Evolutionary conservation across 1,139 yeast genomes (phyloP).

Genomic region (Scheffersomyces illinoinensis): DNA sequence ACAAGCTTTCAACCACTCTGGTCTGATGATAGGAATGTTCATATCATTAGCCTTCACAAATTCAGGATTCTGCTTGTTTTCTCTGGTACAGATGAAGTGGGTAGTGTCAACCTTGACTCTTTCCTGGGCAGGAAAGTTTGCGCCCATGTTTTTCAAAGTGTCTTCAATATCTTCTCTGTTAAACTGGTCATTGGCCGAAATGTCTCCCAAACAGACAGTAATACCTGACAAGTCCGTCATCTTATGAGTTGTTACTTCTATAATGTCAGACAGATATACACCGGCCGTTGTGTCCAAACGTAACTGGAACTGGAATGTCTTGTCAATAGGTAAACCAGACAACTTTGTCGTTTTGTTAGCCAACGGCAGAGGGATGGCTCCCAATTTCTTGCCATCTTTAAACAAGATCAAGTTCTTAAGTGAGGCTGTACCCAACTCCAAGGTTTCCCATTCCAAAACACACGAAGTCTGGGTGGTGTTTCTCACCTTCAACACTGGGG

Average conservation of each 20-base stretch:
- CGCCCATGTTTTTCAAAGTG: constrained; percentile 74
- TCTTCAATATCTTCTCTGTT: constrained; percentile 61
- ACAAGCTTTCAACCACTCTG: constrained; percentile 97
- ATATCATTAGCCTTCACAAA: constrained; percentile 77
- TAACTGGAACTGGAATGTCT: constrained; percentile 76
- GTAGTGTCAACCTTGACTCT: constrained; percentile 88
- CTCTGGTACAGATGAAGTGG: constrained; percentile 79
- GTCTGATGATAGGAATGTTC: constrained; percentile 93
- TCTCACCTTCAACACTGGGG: constrained; percentile 69
- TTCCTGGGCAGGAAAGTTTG: constrained; percentile 68
- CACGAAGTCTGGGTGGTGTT: constrained; percentile 94
- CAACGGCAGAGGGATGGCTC: constrained; percentile 82
- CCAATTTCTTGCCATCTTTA: constrained; percentile 78
- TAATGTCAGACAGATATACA: constrained; percentile 62
- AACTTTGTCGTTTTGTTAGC: constrained; percentile 81
- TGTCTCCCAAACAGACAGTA: constrained; percentile 85
- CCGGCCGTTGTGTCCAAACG: constrained; percentile 91
- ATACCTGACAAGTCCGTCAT: constrained; percentile 96
- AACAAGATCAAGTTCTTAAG: constrained; percentile 75
- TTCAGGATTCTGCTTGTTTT: constrained; percentile 58
- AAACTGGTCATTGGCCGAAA: constrained; percentile 62
- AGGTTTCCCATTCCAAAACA: constrained; percentile 90
- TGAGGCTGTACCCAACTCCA: constrained; percentile 81
- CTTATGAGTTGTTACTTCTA: constrained; percentile 82
- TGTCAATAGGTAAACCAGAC: constrained; percentile 88